phyloP scores from a whole-genome alignment of 1,284 basidiomycete species.

The Boletus holoroseus region DNA sequence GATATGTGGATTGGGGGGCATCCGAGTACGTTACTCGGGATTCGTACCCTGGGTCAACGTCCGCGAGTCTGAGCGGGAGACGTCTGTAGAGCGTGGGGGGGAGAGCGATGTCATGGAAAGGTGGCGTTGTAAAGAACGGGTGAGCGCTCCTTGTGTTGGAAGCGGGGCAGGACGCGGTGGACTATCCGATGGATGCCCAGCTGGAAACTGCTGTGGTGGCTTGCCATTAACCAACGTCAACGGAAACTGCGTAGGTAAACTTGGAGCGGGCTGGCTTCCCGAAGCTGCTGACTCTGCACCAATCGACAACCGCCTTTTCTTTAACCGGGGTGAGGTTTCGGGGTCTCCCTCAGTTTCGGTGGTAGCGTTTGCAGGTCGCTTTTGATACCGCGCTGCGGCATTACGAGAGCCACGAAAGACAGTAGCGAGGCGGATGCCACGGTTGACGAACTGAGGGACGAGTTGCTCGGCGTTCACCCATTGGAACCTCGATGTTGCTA shows the following conservation, averaged over 20 bases:
- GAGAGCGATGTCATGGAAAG: constrained; percentile 28
- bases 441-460: constrained; percentile 26
- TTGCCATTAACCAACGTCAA: constrained; percentile 27
- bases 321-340: constrained; percentile 23
- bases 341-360: constrained; percentile 10
- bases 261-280: constrained; percentile 5
- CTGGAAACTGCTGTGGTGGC: constrained; percentile 31
- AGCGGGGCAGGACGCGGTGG: constrained; percentile 1
- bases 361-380: constrained; percentile 21
- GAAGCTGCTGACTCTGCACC: constrained; percentile 1
- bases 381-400: constrained; percentile 15
- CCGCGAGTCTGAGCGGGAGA: constrained; percentile 23
- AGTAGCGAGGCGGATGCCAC: constrained; percentile 24
- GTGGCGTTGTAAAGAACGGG: constrained; percentile 29
- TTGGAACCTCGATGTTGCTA: constrained; percentile 29
- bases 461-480: constrained; percentile 33
- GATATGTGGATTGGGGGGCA: neutral
- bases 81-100: constrained; percentile 11
- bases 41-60: constrained; percentile 18
- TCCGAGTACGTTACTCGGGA: constrained; percentile 11
- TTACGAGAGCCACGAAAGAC: constrained; percentile 13
- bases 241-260: constrained; percentile 6
- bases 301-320: constrained; percentile 26
- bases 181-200: constrained; percentile 17
- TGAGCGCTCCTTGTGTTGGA: constrained; percentile 14